Base-by-base conservation (phyloP, 495 filamentous ascomycete species). In the Filosporella fistucella region DNA sequence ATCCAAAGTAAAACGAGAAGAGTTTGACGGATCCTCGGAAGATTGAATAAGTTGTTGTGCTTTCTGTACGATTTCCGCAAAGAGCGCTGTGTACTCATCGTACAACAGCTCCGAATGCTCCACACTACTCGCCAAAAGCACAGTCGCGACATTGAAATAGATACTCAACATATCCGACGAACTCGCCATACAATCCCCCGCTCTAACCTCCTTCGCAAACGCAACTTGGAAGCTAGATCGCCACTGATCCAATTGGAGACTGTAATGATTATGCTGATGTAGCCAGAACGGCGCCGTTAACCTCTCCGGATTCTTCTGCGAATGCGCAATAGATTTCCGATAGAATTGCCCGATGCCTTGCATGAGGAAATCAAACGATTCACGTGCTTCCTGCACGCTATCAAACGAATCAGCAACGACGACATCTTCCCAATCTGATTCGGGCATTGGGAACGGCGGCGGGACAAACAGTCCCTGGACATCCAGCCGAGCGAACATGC, bases 1-100 rank as follows among this genome's bases (percentile, higher is more conserved):
- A 21, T 68, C 67, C 14, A 59, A 48, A 25, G 56, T 59, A 33
- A 53, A 59, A 4, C 56, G 51, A 1, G 51, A 47, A 10, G 51
- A 52, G 30, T 55, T 55, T 37, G 34, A 52, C 12, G 51, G 56
- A 25, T 59, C 52, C 9, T 59, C 56, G 9, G 50, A 45, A 14
- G 22, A 42, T 14, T 54, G 43, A 20, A 59, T 47, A 25, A 59
- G 38, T 37, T 55, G 56, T 14, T 52, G 40, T 12, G 56, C 39
- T 30, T 59, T 56, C 18, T 45, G 22, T 21, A 60, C 47, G 29
- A 60, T 60, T 28, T 60, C 54, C 8, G 29, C 17, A 42, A 60
- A 60, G 8, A 59, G 41, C 13, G 36, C 14, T 6, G 34, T 55
- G 23, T 55, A 59, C 25, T 59, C 51, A 34, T 59, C 56, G 20